Base-by-base conservation (phyloP, 148 eudicot genomes). In the Gaultheria prostrata region DNA sequence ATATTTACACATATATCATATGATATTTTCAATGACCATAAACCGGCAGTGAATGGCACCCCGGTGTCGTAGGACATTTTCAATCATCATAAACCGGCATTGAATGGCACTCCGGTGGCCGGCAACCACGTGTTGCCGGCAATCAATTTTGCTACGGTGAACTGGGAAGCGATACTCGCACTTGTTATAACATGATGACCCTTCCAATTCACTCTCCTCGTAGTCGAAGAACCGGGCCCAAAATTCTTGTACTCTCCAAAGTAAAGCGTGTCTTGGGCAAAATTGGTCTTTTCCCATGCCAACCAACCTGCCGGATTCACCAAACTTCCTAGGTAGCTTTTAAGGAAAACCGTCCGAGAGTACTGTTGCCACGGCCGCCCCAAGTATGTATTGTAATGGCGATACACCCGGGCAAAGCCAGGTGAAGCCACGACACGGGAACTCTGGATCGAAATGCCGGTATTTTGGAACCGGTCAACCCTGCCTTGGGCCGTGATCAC, bases 401-500 rank as follows among this genome's bases (percentile, higher is more conserved):
- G 21, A 2, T 51, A 24, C 53, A 80, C 67, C 14, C 71, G 81
- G 8, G 6, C 45, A 3, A 83, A 76, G 50, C 80, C 83, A 0
- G 84, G 83, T 0, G 85, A 84, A 0, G 92, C 76, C 78, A 85
- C 9, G 54, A 90, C 81, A 17, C 87, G 83, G 4, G 83, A 85
- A 43, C 79, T 48, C 7, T 90, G 92, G 82, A 90, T 90, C 1
- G 90, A 86, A 33, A 90, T 88, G 15, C 89, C 92, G 1, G 89
- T 85, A 63, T 88, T 90, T 75, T 88, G 92, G n/a, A 73, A 81
- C 6, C 86, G 90, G 45, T 86, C 90, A 20, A 33, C 86, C 39
- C 92, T 75, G 0, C 92, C 92, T 70, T 90, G 92, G 11, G 92
- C 92, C 1, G 92, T 88, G 43, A 90, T 80, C 15, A 83, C 84